Percentiles rank a stretch among this genome's conserved stretches.
phyloP scores from a whole-genome alignment of 2,329 filamentous ascomycete species.

The Hypoxylon sp. region DNA sequence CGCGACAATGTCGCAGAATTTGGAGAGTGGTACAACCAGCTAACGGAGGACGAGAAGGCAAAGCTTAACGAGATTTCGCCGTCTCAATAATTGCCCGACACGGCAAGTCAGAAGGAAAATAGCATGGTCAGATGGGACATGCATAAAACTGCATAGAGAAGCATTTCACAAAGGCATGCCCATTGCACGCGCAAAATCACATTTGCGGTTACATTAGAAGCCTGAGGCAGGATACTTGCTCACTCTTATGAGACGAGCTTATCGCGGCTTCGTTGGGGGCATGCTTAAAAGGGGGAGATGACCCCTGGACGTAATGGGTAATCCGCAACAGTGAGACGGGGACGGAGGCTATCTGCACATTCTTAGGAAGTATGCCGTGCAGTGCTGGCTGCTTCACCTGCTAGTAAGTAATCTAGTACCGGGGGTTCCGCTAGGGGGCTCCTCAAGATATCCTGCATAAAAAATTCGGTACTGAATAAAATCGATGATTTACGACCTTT shows the following conservation, averaged over 20 bases:
- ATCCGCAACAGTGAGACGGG: too few relatives aligned
- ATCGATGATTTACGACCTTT: conserved; percentile 6
- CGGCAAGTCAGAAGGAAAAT: neutral
- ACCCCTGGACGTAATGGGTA: conserved; percentile 3
- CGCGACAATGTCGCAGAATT: conserved; percentile 66
- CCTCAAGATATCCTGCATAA: neutral
- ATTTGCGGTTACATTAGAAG: neutral
- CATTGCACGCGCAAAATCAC: too few relatives aligned
- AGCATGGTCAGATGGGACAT: conserved; percentile 3
- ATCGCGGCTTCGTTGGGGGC: neutral
- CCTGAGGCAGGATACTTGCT: neutral
- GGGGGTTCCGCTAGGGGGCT: too few relatives aligned
- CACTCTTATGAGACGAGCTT: neutral
- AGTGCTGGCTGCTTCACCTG: too few relatives aligned
- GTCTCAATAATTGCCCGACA: conserved; percentile 9
- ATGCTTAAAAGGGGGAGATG: conserved; percentile 10
- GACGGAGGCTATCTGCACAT: conserved; percentile 1
- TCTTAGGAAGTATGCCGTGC: too few relatives aligned
- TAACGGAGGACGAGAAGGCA: conserved; percentile 63
- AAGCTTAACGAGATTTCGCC: conserved; percentile 63
- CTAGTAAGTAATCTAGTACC: too few relatives aligned
- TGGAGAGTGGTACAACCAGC: conserved; percentile 63
- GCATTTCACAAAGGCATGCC: neutral
- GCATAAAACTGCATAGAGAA: neutral
- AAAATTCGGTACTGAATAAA: too few relatives aligned